phyloP scores from a whole-genome alignment of 441 rosid species.

The Pelargonium exstipulatum region DNA sequence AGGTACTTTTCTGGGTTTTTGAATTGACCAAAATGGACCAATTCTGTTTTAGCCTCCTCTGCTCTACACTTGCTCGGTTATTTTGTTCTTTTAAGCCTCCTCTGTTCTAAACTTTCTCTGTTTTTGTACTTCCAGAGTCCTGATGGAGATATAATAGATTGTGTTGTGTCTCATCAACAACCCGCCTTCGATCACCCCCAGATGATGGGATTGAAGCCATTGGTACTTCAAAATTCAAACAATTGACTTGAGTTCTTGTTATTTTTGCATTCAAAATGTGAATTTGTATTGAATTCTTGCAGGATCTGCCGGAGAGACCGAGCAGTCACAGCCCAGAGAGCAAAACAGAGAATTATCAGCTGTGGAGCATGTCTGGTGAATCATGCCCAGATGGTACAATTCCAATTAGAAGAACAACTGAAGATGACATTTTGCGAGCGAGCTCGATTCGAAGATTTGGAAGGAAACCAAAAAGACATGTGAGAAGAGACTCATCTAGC shows the following conservation, averaged over 20 bases:
- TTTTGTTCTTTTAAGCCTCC: too few species aligned
- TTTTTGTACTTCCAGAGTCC: slow-evolving; percentile 39
- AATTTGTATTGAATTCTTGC: not conserved
- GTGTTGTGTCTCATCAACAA: slow-evolving; percentile 57
- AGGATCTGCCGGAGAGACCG: slow-evolving; percentile 50
- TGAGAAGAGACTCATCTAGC: slow-evolving; percentile 59
- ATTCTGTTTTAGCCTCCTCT: too few species aligned
- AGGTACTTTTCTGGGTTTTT: slow-evolving; percentile 24
- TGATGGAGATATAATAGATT: slow-evolving; percentile 62
- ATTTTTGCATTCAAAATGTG: not conserved
- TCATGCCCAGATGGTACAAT: slow-evolving; percentile 59
- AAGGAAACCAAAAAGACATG: slow-evolving; percentile 37
- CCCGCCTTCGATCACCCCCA: slow-evolving; percentile 74
- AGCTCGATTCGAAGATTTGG: slow-evolving; percentile 47
- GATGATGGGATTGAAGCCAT: slow-evolving; percentile 51
- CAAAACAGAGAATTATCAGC: slow-evolving; percentile 32
- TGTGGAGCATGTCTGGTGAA: slow-evolving; percentile 53
- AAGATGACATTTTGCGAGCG: slow-evolving; percentile 46
- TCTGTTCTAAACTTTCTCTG: slow-evolving; percentile 5
- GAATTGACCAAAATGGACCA: too few species aligned
- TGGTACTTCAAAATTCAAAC: slow-evolving; percentile 24
- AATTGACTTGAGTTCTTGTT: not conserved
- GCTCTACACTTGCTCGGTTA: too few species aligned
- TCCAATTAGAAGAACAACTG: slow-evolving; percentile 54
- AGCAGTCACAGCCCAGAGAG: slow-evolving; percentile 32